phyloP scores from a whole-genome alignment of 495 filamentous ascomycete species.

The Penicillium steckii region DNA sequence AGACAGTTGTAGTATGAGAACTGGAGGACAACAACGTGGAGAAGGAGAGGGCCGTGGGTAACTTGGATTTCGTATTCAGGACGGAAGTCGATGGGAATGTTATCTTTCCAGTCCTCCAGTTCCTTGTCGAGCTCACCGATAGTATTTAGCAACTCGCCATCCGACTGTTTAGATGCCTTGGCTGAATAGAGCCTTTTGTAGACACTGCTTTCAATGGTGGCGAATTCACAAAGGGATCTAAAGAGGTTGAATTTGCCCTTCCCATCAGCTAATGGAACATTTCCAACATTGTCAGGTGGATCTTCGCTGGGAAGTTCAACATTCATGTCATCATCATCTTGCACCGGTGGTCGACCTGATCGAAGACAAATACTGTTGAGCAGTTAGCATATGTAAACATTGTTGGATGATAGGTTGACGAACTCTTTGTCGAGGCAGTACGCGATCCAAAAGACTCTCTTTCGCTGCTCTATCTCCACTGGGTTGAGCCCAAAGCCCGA shows the following conservation, averaged over 20 bases:
- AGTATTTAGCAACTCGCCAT: slow-evolving; percentile 90
- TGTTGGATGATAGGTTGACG: slow-evolving; percentile 7
- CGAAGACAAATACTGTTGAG: slow-evolving; percentile 71
- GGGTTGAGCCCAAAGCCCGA: slow-evolving; percentile 87
- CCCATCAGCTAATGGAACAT: slow-evolving; percentile 86
- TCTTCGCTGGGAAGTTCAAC: slow-evolving; percentile 92
- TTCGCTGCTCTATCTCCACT: slow-evolving; percentile 90
- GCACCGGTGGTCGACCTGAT: slow-evolving; percentile 87
- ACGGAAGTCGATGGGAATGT: slow-evolving; percentile 87
- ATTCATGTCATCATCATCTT: slow-evolving; percentile 98
- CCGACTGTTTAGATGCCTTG: slow-evolving; percentile 86
- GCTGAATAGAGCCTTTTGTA: slow-evolving; percentile 94
- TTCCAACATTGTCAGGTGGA: slow-evolving; percentile 87
- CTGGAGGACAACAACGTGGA: slow-evolving; percentile 90
- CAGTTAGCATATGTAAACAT: slow-evolving; percentile 14
- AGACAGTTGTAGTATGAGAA: slow-evolving; percentile 98
- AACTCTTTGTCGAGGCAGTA: slow-evolving; percentile 94
- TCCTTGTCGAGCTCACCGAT: slow-evolving; percentile 94
- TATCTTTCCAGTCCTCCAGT: slow-evolving; percentile 95
- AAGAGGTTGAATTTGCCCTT: slow-evolving; percentile 94
- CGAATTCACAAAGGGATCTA: slow-evolving; percentile 83
- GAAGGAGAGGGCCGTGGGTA: slow-evolving; percentile 80
- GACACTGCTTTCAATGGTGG: slow-evolving; percentile 87
- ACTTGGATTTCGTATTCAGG: slow-evolving; percentile 94
- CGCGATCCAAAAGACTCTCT: slow-evolving; percentile 97